Base-by-base conservation (phyloP, 768 basidiomycete species). In the Amanita jacksonii region DNA sequence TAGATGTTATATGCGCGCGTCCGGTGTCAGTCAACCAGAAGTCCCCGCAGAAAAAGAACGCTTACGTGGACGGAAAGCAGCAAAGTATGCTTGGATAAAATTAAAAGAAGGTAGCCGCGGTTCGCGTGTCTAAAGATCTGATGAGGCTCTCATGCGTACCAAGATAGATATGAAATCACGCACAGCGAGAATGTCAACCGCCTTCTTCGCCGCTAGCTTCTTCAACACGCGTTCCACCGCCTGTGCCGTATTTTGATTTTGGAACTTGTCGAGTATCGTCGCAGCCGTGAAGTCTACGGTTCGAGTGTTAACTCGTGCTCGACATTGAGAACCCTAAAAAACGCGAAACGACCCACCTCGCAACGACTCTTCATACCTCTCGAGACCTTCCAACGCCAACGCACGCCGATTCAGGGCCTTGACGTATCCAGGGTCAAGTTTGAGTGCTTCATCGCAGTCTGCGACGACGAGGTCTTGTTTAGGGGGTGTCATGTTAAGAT, bases 61-160 rank as follows among this genome's bases (percentile, higher is more conserved):
- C 85, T 52, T 53, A 87, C 90, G 82, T 45, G 81, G 69, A 51
- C 96, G 81, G 84, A 98, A 98, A 7, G 96, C 96, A 47, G 90
- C 84, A 58, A 98, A 91, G 68, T 98, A 99, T 0, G 94, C 87
- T 9, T 85, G 82, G 52, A 96, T 84, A 64, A 99, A 96, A 0
- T 89, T 90, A 51, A 77, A 75, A 10, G 90, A 90, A 5, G 94
- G 94, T 20, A 98, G 68, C 45, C 81, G 77, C 1, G 81, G 82
- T 64, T 86, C 83, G 27, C 92, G 84, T 3, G 68, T 70, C 79
- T 82, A 48, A 13, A 10, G 1, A 23, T 9, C 19, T 10, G 16
- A 15, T 10, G 4, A 12, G 19, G 20, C 15, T 15, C 8, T 38
- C 36, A 18, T 9, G 2, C 36, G 8, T n/a, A n/a, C n/a, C n/a